Evolutionary conservation across 345 rosid species (phyloP).

Genomic region (Orychophragmus violaceus): DNA sequence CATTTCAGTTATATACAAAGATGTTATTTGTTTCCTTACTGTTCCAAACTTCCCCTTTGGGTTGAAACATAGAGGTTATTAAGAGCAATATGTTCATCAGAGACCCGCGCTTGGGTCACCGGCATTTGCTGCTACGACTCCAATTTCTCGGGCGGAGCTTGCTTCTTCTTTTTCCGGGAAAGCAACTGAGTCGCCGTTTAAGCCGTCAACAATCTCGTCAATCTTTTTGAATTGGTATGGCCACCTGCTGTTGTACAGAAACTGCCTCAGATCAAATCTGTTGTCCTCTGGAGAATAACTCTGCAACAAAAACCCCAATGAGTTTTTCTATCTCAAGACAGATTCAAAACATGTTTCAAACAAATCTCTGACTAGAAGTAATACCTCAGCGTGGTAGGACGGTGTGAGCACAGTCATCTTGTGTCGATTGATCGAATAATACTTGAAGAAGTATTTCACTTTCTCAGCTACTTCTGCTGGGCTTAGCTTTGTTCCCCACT

Average conservation of each 20-base stretch:
- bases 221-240: constrained; percentile 82
- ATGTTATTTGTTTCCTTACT: not conserved
- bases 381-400: constrained; percentile 94
- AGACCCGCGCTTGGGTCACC: constrained; percentile 60
- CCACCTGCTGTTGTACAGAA: constrained; percentile 81
- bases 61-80: not conserved
- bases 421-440: constrained; percentile 91
- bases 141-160: constrained; percentile 36
- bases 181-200: constrained; percentile 55
- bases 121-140: constrained; percentile 61
- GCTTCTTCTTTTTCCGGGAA: constrained; percentile 28
- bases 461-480: constrained; percentile 86
- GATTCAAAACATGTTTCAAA: not conserved
- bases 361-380: not conserved
- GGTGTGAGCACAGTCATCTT: constrained; percentile 95
- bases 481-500: constrained; percentile 72
- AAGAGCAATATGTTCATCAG: constrained; percentile 10
- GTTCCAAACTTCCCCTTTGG: not conserved
- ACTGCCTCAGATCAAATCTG: constrained; percentile 85
- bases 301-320: constrained; percentile 36
- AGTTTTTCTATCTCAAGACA: not conserved
- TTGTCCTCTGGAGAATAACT: constrained; percentile 93
- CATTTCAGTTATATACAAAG: not conserved
- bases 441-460: constrained; percentile 91
- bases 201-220: constrained; percentile 60